Conservation (phyloP, 2,329 filamentous ascomycete species). For the Aspergillus sp. region DNA sequence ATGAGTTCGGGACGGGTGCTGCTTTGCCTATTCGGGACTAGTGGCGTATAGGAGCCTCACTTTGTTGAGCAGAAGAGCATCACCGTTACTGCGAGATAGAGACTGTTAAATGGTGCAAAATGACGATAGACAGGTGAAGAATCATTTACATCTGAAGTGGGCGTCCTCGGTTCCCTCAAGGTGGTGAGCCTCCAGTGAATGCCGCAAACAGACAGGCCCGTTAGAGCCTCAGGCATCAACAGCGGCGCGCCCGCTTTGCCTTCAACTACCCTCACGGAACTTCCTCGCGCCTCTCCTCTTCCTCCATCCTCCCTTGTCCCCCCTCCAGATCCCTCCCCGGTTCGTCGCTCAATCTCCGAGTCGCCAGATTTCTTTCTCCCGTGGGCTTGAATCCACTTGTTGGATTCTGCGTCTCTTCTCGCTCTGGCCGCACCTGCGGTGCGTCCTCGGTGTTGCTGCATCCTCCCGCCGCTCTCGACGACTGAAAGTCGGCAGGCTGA, state of each 20-base stretch:
- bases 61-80: neutral
- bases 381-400: neutral
- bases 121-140: neutral
- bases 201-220: constrained; percentile 17
- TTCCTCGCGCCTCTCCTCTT: constrained; percentile 17
- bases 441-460: constrained; percentile 16
- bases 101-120: neutral
- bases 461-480: constrained; percentile 19
- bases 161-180: neutral
- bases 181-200: neutral
- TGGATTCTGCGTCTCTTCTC: neutral
- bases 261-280: constrained; percentile 5
- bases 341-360: constrained; percentile 9
- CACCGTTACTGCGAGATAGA: neutral
- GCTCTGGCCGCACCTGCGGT: constrained; percentile 13
- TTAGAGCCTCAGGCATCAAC: constrained; percentile 8
- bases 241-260: constrained; percentile 2
- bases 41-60: constrained; percentile 20
- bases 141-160: neutral
- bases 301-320: constrained; percentile 15
- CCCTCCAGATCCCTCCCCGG: constrained; percentile 16
- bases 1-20: constrained; percentile 25
- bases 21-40: constrained; percentile 22
- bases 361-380: constrained; percentile 4
- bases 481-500: constrained; percentile 19